phyloP scores from a whole-genome alignment of 805 yeast genomes.

The Lipomyces lipofer region DNA sequence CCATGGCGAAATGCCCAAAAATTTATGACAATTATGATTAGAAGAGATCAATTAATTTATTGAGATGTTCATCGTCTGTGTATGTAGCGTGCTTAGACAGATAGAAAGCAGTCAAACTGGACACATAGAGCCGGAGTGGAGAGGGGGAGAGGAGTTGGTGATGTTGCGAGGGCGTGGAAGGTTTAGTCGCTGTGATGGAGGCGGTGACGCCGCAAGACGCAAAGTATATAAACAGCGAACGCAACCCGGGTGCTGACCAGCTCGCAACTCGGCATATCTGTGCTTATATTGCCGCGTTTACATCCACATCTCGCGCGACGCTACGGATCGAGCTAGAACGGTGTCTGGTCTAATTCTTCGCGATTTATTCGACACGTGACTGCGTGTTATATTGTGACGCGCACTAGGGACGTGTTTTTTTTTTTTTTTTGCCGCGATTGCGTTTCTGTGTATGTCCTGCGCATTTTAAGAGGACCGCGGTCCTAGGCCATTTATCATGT shows the following conservation, averaged over 20 bases:
- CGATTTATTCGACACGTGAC: neutral
- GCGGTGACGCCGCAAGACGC: too few species aligned
- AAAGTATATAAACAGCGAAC: constrained; percentile 21
- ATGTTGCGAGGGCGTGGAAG: too few species aligned
- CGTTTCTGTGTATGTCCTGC: neutral
- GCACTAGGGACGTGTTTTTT: constrained; percentile 6
- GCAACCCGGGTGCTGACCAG: constrained; percentile 17
- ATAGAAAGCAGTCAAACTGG: too few species aligned
- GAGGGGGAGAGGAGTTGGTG: too few species aligned
- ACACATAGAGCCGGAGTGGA: too few species aligned
- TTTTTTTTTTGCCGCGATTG: neutral
- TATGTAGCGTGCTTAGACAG: too few species aligned
- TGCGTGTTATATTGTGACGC: constrained; percentile 1
- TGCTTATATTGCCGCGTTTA: neutral
- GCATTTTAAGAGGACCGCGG: neutral
- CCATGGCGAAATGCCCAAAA: too few species aligned
- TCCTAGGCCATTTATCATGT: constrained; percentile 11
- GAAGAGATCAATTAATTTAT: too few species aligned
- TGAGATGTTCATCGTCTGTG: too few species aligned
- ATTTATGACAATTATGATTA: too few species aligned
- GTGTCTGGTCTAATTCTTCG: neutral
- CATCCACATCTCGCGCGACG: neutral
- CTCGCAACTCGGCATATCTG: neutral
- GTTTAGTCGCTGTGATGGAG: neutral
- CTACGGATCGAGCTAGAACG: neutral